Evolutionary conservation across 2,329 filamentous ascomycete species (phyloP).

Genomic region (Peltaster fructicola): DNA sequence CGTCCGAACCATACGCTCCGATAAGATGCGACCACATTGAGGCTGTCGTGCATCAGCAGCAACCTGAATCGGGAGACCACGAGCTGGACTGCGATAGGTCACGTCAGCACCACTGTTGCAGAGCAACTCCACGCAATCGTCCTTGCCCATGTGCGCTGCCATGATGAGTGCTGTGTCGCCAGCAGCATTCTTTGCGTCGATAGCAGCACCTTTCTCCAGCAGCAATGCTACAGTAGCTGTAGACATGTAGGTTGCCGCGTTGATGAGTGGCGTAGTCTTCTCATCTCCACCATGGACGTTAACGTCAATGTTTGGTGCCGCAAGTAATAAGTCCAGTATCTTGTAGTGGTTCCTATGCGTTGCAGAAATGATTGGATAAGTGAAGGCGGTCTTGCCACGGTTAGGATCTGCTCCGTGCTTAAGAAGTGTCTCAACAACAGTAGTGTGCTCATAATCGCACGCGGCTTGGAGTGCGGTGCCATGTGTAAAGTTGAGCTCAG

Average conservation of each 20-base stretch:
- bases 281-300: constrained; percentile 3
- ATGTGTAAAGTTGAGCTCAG: constrained; percentile 2
- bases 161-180: no score
- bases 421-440: constrained; percentile 1
- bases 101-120: constrained; percentile 1
- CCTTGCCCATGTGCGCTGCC: constrained; percentile 1
- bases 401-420: constrained; percentile 3
- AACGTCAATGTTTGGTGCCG: constrained; percentile 2
- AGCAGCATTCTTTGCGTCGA: no score
- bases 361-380: constrained; percentile 4
- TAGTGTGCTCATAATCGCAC: constrained; percentile 2
- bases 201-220: constrained; percentile 3
- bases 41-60: no score
- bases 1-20: no score
- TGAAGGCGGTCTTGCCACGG: constrained; percentile 3
- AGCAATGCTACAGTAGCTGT: constrained; percentile 2
- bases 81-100: no score
- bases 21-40: no score
- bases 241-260: constrained; percentile 3
- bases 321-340: constrained; percentile 4
- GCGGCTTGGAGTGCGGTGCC: constrained; percentile 5
- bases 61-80: no score
- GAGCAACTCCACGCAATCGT: constrained; percentile 1
- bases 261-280: constrained; percentile 3
- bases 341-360: constrained; percentile 1